Conservation (phyloP, 2,329 filamentous ascomycete genomes). For the Teratosphaeria destructans region DNA sequence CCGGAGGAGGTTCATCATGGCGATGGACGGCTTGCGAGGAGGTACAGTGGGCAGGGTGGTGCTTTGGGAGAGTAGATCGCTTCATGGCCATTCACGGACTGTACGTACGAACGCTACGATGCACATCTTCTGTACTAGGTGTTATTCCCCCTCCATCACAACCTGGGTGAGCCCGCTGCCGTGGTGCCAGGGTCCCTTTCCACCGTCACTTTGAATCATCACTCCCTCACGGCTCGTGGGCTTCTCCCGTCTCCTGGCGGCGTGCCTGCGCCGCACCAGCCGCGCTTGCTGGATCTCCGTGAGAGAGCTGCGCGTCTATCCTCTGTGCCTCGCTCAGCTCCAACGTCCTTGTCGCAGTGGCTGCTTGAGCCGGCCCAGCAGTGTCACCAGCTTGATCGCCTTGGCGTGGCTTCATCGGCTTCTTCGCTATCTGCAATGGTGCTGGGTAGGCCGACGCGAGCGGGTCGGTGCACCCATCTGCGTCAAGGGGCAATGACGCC, state of each 20-base stretch:
- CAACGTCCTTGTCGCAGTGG: background rate
- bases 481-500: background rate
- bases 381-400: background rate
- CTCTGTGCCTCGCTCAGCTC: background rate
- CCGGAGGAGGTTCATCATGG: conserved; percentile 6
- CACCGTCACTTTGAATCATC: no score
- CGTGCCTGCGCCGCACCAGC: background rate
- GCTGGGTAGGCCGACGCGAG: background rate
- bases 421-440: background rate
- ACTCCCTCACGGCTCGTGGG: background rate
- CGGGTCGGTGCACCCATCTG: background rate
- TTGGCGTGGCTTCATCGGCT: background rate
- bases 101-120: background rate
- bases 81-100: background rate
- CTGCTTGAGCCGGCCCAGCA: background rate
- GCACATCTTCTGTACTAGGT: background rate
- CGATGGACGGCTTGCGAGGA: conserved; percentile 3
- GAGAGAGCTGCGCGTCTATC: background rate
- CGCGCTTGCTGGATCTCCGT: background rate
- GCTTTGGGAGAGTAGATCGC: background rate
- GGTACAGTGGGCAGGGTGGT: conserved; percentile 11
- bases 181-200: no score
- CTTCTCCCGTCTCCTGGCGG: background rate
- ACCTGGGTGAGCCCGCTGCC: no score
- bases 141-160: no score